These are phyloP conservation scores for Antitrichia curtipendula DNA, from an alignment of 225 moss, liverwort and hornwort genomes.

Conservation along the genomic window DNA sequence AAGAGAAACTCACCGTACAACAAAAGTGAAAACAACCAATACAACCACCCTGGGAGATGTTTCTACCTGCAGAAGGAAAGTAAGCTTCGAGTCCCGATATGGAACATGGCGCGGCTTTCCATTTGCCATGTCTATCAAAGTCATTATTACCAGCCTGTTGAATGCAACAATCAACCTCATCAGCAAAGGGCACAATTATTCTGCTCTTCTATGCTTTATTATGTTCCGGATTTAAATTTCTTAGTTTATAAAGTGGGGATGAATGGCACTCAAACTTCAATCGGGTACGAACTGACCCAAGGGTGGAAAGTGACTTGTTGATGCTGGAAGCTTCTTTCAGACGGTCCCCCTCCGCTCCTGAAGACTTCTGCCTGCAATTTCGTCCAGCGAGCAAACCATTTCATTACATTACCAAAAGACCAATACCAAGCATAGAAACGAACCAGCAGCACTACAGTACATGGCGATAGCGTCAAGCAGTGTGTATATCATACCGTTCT, in stretches of 20 bases:
- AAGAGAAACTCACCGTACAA: neutral
- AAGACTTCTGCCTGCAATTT: slow-evolving; percentile 34
- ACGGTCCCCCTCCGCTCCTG: slow-evolving; percentile 40
- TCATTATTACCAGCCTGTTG: slow-evolving; percentile 50
- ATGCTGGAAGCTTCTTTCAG: slow-evolving; percentile 57
- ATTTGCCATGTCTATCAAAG: slow-evolving; percentile 34
- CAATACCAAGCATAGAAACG: too few species aligned
- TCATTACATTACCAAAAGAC: neutral
- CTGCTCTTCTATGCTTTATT: neutral
- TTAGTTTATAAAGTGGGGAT: neutral
- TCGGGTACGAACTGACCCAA: slow-evolving; percentile 7
- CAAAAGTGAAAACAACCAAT: neutral
- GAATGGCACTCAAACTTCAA: neutral
- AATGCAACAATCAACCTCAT: neutral
- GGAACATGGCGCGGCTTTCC: slow-evolving; percentile 50
- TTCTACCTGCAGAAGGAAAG: slow-evolving; percentile 44
- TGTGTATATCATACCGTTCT: slow-evolving; percentile 17
- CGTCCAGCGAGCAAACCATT: neutral
- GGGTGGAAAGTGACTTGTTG: slow-evolving; percentile 54
- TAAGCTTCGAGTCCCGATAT: slow-evolving; percentile 54
- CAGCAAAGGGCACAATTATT: neutral
- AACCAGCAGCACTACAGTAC: neutral
- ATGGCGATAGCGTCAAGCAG: neutral
- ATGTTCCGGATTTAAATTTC: neutral
- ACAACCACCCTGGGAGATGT: neutral